phyloP scores from a whole-genome alignment of 2,329 filamentous ascomycete species.

The Alternaria brassicicola region DNA sequence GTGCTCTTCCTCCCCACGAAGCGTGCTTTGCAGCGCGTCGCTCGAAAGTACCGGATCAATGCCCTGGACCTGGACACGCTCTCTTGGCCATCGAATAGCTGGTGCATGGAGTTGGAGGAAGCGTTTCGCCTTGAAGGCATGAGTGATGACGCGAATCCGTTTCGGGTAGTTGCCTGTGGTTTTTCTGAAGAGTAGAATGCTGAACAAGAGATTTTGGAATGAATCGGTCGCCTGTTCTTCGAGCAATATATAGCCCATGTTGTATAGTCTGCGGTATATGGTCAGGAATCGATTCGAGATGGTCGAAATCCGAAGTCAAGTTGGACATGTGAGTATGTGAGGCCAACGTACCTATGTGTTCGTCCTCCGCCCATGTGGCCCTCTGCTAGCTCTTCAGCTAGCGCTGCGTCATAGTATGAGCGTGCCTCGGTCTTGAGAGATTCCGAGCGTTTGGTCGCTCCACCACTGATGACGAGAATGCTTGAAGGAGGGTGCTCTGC shows the following conservation, averaged over 20 bases:
- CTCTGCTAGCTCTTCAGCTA: conserved; percentile 31
- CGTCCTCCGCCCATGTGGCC: conserved; percentile 34
- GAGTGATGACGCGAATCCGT: conserved; percentile 53
- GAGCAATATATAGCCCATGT: conserved; percentile 56
- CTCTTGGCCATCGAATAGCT: conserved; percentile 52
- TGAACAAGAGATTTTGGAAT: conserved; percentile 83
- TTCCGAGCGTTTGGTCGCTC: conserved; percentile 42
- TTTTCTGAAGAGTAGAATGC: conserved; percentile 63
- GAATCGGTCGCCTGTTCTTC: conserved; percentile 82
- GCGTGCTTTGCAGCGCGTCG: conserved; percentile 44
- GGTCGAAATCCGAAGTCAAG: too few species aligned
- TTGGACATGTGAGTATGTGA: too few species aligned
- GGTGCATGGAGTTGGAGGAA: conserved; percentile 51
- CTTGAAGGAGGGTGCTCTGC: conserved; percentile 41
- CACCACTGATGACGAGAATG: conserved; percentile 76
- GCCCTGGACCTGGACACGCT: conserved; percentile 51
- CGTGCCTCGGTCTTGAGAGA: conserved; percentile 44
- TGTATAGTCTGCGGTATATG: conserved; percentile 33
- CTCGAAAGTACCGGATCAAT: conserved; percentile 53
- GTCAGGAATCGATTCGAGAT: neutral
- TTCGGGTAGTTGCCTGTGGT: conserved; percentile 50
- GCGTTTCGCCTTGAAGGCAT: conserved; percentile 55
- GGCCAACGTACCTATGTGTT: conserved; percentile 17
- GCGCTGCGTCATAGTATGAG: conserved; percentile 45
- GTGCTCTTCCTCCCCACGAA: conserved; percentile 45